Evolutionary conservation across 345 rosid species (phyloP).

Genomic region (Rhizophora mangle): DNA sequence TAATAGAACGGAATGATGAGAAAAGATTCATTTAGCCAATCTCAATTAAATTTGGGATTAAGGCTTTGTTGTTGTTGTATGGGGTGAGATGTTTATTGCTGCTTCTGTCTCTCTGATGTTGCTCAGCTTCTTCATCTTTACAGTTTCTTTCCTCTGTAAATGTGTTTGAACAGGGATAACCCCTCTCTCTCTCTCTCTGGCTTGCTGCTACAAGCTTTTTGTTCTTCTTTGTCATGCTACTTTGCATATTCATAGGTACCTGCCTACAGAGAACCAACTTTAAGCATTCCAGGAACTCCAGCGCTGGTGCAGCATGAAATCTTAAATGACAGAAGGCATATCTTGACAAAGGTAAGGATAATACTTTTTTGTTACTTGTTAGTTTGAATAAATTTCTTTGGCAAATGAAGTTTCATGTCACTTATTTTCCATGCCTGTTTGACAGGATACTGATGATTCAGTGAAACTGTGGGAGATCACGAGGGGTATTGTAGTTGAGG

Average conservation of each 20-base stretch:
- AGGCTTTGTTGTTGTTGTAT: too few relatives aligned
- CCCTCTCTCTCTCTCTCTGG: background rate
- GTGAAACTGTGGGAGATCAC: slow-evolving; percentile 98
- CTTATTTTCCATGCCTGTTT: slow-evolving; percentile 22
- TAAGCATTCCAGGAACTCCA: slow-evolving; percentile 75
- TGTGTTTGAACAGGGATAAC: too few relatives aligned
- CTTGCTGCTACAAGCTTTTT: background rate
- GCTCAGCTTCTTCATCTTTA: too few relatives aligned
- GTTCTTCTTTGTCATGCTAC: background rate
- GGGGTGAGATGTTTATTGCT: too few relatives aligned
- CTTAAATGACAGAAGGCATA: slow-evolving; percentile 91
- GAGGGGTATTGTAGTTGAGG: slow-evolving; percentile 77
- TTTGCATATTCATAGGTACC: slow-evolving; percentile 56
- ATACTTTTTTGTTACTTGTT: slow-evolving; percentile 7
- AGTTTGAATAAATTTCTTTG: slow-evolving; percentile 10
- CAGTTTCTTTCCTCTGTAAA: too few relatives aligned
- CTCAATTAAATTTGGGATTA: too few relatives aligned
- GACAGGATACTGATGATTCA: slow-evolving; percentile 82
- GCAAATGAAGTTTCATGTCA: slow-evolving; percentile 10
- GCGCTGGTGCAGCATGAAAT: slow-evolving; percentile 94
- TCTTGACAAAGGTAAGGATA: slow-evolving; percentile 78
- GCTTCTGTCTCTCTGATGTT: too few relatives aligned
- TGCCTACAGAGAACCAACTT: slow-evolving; percentile 71
- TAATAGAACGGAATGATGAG: too few relatives aligned
- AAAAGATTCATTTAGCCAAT: too few relatives aligned